Evolutionary conservation across 176 grass and related monocot genomes (phyloP), one percentile per base, ranked within the genome.

Genomic region (Carex parvula): DNA sequence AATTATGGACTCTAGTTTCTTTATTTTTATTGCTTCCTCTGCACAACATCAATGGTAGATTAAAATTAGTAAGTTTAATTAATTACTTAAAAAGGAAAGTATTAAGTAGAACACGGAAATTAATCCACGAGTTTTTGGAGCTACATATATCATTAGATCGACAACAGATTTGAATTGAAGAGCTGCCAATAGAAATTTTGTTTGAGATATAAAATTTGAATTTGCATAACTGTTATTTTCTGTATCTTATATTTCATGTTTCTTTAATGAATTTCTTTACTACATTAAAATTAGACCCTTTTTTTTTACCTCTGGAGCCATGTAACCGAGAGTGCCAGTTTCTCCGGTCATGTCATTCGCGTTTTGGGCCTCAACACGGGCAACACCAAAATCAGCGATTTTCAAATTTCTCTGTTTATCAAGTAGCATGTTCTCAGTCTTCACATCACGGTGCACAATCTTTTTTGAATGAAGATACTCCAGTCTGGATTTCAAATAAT

Each of bases 311-410:
- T 98, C 95, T 0, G 95, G 95, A 21, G 95, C 92, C 92, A 98
- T 98, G 61, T 95, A 98, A 0, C 91, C 88, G 0, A 95, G 80
- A 16, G 95, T 98, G 75, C 91, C 95, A 2, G 95, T 98, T 89
- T 95, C 87, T 30, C 92, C 95, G 2, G 95, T 97, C 87, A 94
- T 91, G 64, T 97, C 65, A 16, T 48, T 77, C 8, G 84, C 85
- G 76, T 86, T 79, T 77, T 82, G 84, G n/a, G 88, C 92, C 89
- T 98, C 92, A 42, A 95, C 95, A 9, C 92, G 91, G 4, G 92
- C 95, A 48, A 98, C 92, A 0, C 95, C 92, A 22, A 98, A 98
- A 88, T 95, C 92, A 13, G 95, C 92, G 74, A 98, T 98, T 84
- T 95, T 94, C 16, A 98, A 89, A 5, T 54, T 86, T 73, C 77